Percentiles rank a stretch among this genome's conserved stretches.
phyloP scores from a whole-genome alignment of 2,329 filamentous ascomycete species.

The Monosporascus sp. region DNA sequence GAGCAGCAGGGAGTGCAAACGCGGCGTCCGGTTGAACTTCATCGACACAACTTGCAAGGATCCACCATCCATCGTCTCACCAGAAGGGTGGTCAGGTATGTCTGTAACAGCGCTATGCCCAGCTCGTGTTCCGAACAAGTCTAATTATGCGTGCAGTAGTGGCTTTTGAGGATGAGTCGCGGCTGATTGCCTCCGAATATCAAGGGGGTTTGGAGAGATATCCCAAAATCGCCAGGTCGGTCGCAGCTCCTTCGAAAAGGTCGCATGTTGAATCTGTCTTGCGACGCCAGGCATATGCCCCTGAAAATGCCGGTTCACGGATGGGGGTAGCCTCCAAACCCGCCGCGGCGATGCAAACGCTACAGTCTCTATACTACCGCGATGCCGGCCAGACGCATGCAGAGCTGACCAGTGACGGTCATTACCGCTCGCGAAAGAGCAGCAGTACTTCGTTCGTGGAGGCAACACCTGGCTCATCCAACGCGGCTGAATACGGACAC shows the following conservation, averaged over 20 bases:
- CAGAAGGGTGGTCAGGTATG: conserved; percentile 60
- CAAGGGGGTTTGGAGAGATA: conserved; percentile 72
- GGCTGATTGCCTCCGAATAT: conserved; percentile 87
- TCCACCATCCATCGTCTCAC: conserved; percentile 57
- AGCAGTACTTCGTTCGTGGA: conserved; percentile 20
- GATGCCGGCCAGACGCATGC: conserved; percentile 17
- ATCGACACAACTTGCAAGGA: conserved; percentile 73
- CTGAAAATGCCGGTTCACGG: conserved; percentile 15
- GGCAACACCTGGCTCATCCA: conserved; percentile 17
- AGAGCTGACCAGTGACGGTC: conserved; percentile 15
- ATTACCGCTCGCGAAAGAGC: conserved; percentile 21
- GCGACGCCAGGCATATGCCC: conserved; percentile 15
- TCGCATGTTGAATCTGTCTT: conserved; percentile 19
- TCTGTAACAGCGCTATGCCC: conserved; percentile 3
- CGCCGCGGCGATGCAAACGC: conserved; percentile 15
- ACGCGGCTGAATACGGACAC: conserved; percentile 18
- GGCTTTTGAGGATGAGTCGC: conserved; percentile 81
- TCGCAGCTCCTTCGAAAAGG: conserved; percentile 22
- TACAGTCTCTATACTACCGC: conserved; percentile 20
- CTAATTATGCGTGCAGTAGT: conserved; percentile 50
- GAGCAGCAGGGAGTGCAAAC: conserved; percentile 78
- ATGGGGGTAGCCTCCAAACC: conserved; percentile 14
- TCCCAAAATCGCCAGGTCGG: conserved; percentile 43
- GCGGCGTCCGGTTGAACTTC: conserved; percentile 84
- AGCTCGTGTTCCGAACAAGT: not conserved